A percentile compares a stretch with the other conserved stretches of the same genome.
Conservation (phyloP, 176 grass and related monocot genomes). For the Ensete glaucum region DNA sequence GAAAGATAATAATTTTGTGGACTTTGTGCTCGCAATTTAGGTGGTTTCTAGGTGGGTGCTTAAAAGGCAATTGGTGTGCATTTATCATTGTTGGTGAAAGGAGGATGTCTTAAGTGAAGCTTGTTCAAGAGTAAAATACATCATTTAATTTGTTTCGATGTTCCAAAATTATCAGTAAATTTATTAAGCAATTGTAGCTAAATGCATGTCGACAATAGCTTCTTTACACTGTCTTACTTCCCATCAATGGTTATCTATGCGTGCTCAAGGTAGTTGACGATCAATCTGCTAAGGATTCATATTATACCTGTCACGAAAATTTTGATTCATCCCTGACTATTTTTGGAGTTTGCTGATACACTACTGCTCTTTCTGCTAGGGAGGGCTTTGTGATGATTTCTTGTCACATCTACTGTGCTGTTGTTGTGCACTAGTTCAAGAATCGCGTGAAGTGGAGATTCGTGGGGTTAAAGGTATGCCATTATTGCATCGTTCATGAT, state of each 20-base stretch:
- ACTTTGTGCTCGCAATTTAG: not conserved
- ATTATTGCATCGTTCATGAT: not conserved
- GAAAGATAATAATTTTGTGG: too few species aligned
- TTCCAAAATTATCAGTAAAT: not conserved
- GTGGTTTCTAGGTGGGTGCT: not conserved
- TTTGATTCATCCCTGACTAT: not conserved
- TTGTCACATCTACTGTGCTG: slow-evolving; percentile 91
- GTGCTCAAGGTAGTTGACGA: too few species aligned
- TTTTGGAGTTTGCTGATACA: not conserved
- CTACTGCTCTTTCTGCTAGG: slow-evolving; percentile 28
- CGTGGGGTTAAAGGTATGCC: slow-evolving; percentile 45
- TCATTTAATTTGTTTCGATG: not conserved
- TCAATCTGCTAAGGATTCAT: not conserved
- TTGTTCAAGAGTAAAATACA: not conserved
- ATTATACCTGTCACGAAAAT: not conserved
- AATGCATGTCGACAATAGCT: too few species aligned
- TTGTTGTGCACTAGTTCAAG: slow-evolving; percentile 93
- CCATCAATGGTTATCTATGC: too few species aligned
- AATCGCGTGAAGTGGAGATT: slow-evolving; percentile 94
- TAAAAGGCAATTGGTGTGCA: not conserved
- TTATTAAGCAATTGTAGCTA: too few species aligned
- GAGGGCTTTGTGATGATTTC: slow-evolving; percentile 91
- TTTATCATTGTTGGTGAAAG: not conserved
- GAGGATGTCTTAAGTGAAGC: not conserved
- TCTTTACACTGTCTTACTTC: too few species aligned